Base-by-base conservation (phyloP, 108 stramenopile genomes). In the Nannochloropsis oceanica region DNA sequence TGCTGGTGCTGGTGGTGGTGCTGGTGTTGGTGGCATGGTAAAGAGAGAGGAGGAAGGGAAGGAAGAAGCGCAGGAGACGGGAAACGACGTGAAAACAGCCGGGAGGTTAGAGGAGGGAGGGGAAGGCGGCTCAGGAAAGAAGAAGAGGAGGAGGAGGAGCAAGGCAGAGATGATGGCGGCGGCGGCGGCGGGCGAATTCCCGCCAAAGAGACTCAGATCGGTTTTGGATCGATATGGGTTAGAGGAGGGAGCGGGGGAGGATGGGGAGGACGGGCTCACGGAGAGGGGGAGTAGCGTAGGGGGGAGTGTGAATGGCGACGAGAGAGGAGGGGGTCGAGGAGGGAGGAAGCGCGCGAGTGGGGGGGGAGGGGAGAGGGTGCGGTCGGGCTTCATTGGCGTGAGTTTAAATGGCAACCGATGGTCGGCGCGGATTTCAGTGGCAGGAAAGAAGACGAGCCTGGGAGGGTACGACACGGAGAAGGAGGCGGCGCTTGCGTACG, bases 401-500 rank as follows among this genome's bases (percentile, higher is more conserved):
- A 80, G 50, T 44, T 83, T 87, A 27, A 87, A 84, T 44, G 87
- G 87, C 14, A 81, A 79, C 87, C 83, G 87, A 9, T 87, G 87
- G 87, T 43, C 83, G 83, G 87, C 87, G 20, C 87, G 87, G 18
- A 87, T 87, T 18, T 87, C 87, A 0, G 79, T 80, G 83, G 87
- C 83, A 13, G 87, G 87, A 26, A 87, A 87, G 46, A 87, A 87
- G 80, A 87, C 80, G 83, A 87, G 87, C 26, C 44, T 87, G 27
- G 87, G 87, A 3, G 83, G 87, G 18, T 87, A 80, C 87, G 83
- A 82, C 26, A 87, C 87, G 50, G 87, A 87, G 27, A 83, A 79
- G 24, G 87, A 83, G 43, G 87, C 87, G 2, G 87, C 87, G 26
- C 44, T 44, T 26, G 87, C 87, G 20, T 87, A 87, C 80, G 87